Base-by-base conservation (phyloP, 2,329 filamentous ascomycete species). In the Conoideocrella luteorostrata region DNA sequence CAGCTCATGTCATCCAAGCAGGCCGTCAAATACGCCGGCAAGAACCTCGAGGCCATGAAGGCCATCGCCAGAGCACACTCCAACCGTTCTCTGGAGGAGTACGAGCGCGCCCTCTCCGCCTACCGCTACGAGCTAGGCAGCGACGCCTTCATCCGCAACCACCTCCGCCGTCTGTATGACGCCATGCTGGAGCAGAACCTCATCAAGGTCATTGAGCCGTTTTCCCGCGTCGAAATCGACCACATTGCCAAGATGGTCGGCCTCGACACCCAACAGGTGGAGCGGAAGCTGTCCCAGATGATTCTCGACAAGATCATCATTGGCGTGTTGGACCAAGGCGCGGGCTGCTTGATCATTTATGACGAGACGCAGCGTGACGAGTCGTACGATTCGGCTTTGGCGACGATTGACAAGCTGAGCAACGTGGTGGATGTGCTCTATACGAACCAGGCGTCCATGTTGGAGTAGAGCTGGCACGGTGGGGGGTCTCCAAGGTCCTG, bases 141-240 rank as follows among this genome's bases (percentile, higher is more conserved):
- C 65, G 93, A 98, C 62, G 79, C 87, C 48, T 98, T 98, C 72
- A 94, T 98, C 67, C 88, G 91, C 50, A 95, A 93, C 68, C 93
- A 98, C 70, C 82, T 98, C 54, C 88, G 90, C 48, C 85, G 89
- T 40, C 77, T 98, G 41, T 98, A 98, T 71, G 93, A 98, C 67
- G 88, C 90, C 63, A 96, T 98, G 89, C 70, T 98, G 61, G 93
- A 98, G 74, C 93, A 98, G 77, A 98, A 98, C 68, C 78, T 98
- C 33, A 94, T 97, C 78, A 97, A 98, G 75, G 93, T 98, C 50
- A 98, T 98, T 62, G 93, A 98, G 75, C 93, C 93, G 18, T 98
- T 97, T 71, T 95, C 88, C 59, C 82, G 90, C 50, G 93, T 98
- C 43, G 93, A 98, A 70, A 95, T 98, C 57, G 86, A 84, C 56